These are phyloP conservation scores for Vitis rotundifolia DNA, from an alignment of 164 flowering plant genomes.

Conservation along the genomic window DNA sequence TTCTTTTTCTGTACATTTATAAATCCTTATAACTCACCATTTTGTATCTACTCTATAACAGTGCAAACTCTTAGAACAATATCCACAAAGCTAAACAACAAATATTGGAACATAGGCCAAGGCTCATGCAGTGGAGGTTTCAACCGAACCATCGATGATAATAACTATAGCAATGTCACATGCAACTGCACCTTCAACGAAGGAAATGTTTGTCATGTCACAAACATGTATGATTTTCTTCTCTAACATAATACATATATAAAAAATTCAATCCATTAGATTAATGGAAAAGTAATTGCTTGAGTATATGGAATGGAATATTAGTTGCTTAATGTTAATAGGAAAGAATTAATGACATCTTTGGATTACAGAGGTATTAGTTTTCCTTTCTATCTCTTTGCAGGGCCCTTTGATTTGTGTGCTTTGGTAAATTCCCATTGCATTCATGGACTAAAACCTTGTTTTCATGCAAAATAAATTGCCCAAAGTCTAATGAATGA, in stretches of 20 bases:
- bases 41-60: slow-evolving; percentile 8
- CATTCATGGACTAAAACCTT: too few relatives aligned
- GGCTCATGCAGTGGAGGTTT: slow-evolving; percentile 21
- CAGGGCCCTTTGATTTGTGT: too few relatives aligned
- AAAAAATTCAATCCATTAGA: too few relatives aligned
- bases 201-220: slow-evolving; percentile 37
- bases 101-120: slow-evolving; percentile 21
- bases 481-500: too few relatives aligned
- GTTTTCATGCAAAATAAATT: too few relatives aligned
- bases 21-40: neutral
- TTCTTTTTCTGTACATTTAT: neutral
- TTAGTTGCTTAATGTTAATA: too few relatives aligned
- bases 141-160: neutral
- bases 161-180: slow-evolving; percentile 24
- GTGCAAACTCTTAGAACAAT: slow-evolving; percentile 35
- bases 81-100: slow-evolving; percentile 24
- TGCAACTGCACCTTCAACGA: slow-evolving; percentile 39
- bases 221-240: slow-evolving; percentile 28
- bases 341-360: too few relatives aligned
- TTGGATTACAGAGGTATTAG: too few relatives aligned
- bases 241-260: neutral
- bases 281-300: too few relatives aligned
- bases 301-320: too few relatives aligned
- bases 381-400: too few relatives aligned
- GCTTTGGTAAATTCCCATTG: too few relatives aligned